Percentiles rank a stretch among this genome's conserved stretches.
Evolutionary conservation across 2,329 filamentous ascomycete genomes (phyloP).

Genomic region (Aquanectria penicillioides): DNA sequence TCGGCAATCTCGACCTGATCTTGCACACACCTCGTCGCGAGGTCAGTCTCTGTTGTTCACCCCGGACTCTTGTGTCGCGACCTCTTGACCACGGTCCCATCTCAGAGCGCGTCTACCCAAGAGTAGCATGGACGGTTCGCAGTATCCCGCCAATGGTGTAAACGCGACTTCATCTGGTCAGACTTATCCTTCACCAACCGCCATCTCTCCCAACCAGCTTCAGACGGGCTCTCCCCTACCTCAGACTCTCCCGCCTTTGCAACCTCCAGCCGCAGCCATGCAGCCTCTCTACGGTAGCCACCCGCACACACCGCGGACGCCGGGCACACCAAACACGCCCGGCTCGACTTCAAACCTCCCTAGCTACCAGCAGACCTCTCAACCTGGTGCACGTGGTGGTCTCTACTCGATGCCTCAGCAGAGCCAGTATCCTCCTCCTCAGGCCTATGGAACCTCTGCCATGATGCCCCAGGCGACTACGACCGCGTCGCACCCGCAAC

Average conservation of each 20-base stretch:
- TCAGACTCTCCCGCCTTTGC: constrained; percentile 66
- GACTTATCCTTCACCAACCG: constrained; percentile 62
- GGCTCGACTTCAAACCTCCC: constrained; percentile 63
- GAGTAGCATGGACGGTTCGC: constrained; percentile 65
- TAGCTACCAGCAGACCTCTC: constrained; percentile 63
- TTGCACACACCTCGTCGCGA: constrained; percentile 33
- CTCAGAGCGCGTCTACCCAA: constrained; percentile 46
- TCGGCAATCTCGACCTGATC: constrained; percentile 41
- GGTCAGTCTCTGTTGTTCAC: constrained; percentile 29
- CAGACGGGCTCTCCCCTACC: constrained; percentile 59
- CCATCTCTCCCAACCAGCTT: constrained; percentile 62
- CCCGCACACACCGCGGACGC: constrained; percentile 70
- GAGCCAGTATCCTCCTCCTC: constrained; percentile 64
- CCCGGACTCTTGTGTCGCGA: constrained; percentile 37
- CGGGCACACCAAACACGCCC: constrained; percentile 71
- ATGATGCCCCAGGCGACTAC: constrained; percentile 76
- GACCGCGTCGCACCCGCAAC: constrained; percentile 76
- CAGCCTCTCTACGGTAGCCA: constrained; percentile 64
- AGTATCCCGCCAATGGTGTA: constrained; percentile 66
- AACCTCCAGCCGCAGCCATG: constrained; percentile 56
- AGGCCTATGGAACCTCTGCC: constrained; percentile 65
- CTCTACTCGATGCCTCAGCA: constrained; percentile 65
- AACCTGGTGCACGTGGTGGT: constrained; percentile 58
- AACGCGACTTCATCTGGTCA: constrained; percentile 61
- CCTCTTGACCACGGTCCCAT: constrained; percentile 36